Conservation (phyloP, 2,329 filamentous ascomycete genomes). For the Xylariales sp. region DNA sequence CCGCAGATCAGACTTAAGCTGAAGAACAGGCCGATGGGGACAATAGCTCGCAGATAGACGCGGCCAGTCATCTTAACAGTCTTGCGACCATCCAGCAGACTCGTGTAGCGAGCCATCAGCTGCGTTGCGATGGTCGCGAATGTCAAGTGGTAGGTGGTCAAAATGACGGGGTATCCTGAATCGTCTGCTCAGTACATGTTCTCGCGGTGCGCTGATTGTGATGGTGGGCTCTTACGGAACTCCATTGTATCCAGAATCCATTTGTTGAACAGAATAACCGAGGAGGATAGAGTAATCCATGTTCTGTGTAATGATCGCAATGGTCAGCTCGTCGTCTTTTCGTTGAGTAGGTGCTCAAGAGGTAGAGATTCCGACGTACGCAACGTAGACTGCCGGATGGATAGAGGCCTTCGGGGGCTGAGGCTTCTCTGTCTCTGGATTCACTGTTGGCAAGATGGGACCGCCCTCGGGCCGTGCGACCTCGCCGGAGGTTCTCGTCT, state of each 20-base stretch:
- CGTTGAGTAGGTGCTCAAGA: neutral
- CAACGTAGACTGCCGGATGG: slow-evolving; percentile 82
- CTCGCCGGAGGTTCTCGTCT: slow-evolving; percentile 79
- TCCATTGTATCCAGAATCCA: slow-evolving; percentile 84
- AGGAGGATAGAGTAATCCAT: slow-evolving; percentile 91
- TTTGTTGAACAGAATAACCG: slow-evolving; percentile 99
- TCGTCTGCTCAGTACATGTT: too few species aligned
- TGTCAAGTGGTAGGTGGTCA: slow-evolving; percentile 92
- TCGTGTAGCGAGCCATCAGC: slow-evolving; percentile 83
- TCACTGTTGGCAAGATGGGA: slow-evolving; percentile 75
- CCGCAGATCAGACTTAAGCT: slow-evolving; percentile 93
- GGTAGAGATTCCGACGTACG: slow-evolving; percentile 40
- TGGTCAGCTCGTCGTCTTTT: slow-evolving; percentile 1
- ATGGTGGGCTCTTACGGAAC: slow-evolving; percentile 73
- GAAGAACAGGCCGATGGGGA: slow-evolving; percentile 95
- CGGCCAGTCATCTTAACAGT: slow-evolving; percentile 95
- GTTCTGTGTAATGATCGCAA: slow-evolving; percentile 46
- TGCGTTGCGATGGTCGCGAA: slow-evolving; percentile 96
- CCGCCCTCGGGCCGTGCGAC: slow-evolving; percentile 54
- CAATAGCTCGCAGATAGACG: slow-evolving; percentile 87
- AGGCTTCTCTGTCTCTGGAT: slow-evolving; percentile 68
- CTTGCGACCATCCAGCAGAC: slow-evolving; percentile 87
- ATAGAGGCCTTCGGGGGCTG: slow-evolving; percentile 60
- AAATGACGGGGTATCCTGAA: slow-evolving; percentile 67
- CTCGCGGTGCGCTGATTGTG: too few species aligned